These are phyloP conservation scores for Leishmania martiniquensis DNA, from an alignment of 208 protist genomes.

Conservation along the genomic window DNA sequence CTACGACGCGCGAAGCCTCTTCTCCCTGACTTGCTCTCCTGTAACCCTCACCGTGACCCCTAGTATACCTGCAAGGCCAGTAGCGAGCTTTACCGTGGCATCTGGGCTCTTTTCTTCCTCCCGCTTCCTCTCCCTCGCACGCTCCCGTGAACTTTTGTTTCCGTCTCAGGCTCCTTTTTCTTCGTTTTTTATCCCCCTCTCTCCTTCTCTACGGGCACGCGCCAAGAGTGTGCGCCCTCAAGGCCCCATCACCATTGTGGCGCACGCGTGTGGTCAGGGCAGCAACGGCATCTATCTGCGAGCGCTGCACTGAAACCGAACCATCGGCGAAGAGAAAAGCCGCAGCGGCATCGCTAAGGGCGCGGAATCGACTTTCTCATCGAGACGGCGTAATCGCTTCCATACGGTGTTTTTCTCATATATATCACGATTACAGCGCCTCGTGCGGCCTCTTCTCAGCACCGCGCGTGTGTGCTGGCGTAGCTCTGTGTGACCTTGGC, in stretches of 20 bases:
- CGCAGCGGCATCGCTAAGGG: not conserved
- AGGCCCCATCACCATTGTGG: not conserved
- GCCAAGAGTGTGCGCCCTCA: not conserved
- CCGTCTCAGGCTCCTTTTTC: not conserved
- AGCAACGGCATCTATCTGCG: not conserved
- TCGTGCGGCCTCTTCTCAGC: no score
- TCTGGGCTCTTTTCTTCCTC: no score
- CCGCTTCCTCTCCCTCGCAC: not conserved
- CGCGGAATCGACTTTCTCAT: not conserved
- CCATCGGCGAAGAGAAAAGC: not conserved
- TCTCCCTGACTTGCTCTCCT: no score
- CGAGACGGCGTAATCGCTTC: not conserved
- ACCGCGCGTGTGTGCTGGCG: no score
- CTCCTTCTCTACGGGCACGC: not conserved
- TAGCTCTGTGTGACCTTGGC: no score
- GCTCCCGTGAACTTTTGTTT: no score
- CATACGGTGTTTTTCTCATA: no score
- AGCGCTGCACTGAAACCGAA: not conserved
- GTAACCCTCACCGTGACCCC: no score
- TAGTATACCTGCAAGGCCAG: no score
- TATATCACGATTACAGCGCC: no score
- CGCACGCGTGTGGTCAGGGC: not conserved
- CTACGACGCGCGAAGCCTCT: no score
- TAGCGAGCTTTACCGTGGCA: no score
- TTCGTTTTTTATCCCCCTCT: not conserved